Evolutionary conservation across 495 filamentous ascomycete genomes (phyloP).

Genomic region (Penicillium cosmopolitanum): DNA sequence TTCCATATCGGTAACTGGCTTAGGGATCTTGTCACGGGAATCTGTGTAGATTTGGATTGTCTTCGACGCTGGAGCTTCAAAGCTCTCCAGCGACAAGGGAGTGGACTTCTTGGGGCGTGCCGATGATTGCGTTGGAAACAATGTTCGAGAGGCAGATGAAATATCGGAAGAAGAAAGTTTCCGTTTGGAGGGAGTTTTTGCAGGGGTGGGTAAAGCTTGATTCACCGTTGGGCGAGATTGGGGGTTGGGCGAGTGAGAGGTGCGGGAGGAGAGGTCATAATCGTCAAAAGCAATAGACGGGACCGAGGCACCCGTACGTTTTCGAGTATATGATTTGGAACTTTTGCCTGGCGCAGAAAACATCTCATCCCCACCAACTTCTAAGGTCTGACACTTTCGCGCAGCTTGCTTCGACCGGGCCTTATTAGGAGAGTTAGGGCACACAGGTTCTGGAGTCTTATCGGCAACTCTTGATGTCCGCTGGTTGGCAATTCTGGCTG

Average conservation of each 20-base stretch:
- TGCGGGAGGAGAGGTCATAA: constrained; percentile 6
- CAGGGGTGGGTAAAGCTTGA: constrained; percentile 79
- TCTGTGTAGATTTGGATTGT: constrained; percentile 86
- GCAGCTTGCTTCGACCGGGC: not conserved
- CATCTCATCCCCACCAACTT: constrained; percentile 11
- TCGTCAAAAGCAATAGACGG: not conserved
- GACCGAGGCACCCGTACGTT: not conserved
- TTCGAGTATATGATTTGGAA: not conserved
- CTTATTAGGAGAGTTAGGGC: not conserved
- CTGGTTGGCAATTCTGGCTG: constrained; percentile 35
- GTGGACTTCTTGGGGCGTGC: constrained; percentile 55
- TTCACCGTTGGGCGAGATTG: constrained; percentile 32
- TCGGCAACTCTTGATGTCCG: not conserved
- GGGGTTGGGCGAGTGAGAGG: constrained; percentile 17
- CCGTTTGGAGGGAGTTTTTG: constrained; percentile 78
- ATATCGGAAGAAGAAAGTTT: constrained; percentile 60
- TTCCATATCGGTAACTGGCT: constrained; percentile 61
- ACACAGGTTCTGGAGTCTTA: not conserved
- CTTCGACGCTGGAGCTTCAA: constrained; percentile 34
- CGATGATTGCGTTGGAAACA: constrained; percentile 59
- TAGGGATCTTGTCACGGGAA: constrained; percentile 81
- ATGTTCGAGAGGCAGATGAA: constrained; percentile 68
- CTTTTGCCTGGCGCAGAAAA: constrained; percentile 1
- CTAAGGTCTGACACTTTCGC: not conserved
- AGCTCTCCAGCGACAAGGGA: constrained; percentile 69